Base-by-base conservation (phyloP, 768 basidiomycete genomes). In the Podaxis carcinomalis region DNA sequence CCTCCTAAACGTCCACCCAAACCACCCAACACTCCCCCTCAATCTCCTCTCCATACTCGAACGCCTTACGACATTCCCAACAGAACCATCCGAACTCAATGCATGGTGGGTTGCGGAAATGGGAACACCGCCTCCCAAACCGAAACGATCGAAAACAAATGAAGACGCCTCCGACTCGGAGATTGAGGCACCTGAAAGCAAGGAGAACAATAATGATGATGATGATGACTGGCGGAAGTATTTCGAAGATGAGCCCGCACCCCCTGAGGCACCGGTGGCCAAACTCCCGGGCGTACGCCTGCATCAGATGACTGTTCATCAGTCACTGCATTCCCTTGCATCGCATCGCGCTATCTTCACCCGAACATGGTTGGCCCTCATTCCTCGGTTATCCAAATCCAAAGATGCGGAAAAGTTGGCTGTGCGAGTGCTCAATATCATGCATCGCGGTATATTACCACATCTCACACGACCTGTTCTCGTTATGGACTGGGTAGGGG, bases 401-500 rank as follows among this genome's bases (percentile, higher is more conserved):
- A 68, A 66, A 5, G 77, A 74, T 62, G 64, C 66, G 2, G 72
- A 73, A 57, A 70, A 72, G 67, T 67, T 86, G 3, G 78, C 84
- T 14, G 78, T 80, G 23, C 77, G 88, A 50, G 84, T 81, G 14
- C 74, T 96, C 63, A 87, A 87, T 66, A 78, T 95, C 32, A 86
- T 96, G 80, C 93, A 96, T 71, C 78, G 85, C 11, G 85, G 88
- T 4, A 88, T 95, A 11, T 74, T 96, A 70, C 95, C 95, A 0
- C 87, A 94, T 71, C 70, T 95, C 51, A 93, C 90, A 0, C 74
- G 90, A 40, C 86, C 90, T 0, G 78, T 91, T 51, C 73, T 92
- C 54, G 81, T 90, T n/a, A 93, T 94, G 89, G 93, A 96, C 70
- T 97, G 94, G 92, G 81, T 96, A 40, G 84, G 87, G 27, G 84